phyloP scores from a whole-genome alignment of 441 rosid genomes.

The Populus hybrid region DNA sequence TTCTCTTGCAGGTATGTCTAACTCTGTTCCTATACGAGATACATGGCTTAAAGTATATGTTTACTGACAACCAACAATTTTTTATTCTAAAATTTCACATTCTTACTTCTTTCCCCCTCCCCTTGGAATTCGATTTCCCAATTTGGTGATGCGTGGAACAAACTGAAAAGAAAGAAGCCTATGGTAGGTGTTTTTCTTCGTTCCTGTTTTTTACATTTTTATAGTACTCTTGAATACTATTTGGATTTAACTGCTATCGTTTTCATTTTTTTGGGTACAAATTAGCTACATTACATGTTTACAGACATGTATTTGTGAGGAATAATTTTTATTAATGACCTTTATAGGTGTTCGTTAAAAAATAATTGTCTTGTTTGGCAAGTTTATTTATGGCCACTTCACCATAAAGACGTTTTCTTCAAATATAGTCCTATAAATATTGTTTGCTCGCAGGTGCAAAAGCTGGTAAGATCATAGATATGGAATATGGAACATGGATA shows the following conservation, averaged over 20 bases:
- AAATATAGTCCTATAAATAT: too few relatives aligned
- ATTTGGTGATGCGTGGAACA: constrained; percentile 32
- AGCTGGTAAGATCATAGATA: too few relatives aligned
- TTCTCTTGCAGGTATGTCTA: constrained; percentile 77
- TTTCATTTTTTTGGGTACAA: too few relatives aligned
- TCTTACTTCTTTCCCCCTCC: constrained; percentile 17
- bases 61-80: background rate
- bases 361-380: background rate
- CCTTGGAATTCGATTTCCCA: constrained; percentile 33
- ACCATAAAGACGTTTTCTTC: too few relatives aligned
- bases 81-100: constrained; percentile 14
- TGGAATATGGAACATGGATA: too few relatives aligned
- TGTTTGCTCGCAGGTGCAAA: too few relatives aligned
- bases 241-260: background rate
- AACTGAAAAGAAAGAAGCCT: constrained; percentile 72
- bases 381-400: background rate
- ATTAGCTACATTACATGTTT: background rate
- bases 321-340: too few relatives aligned
- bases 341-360: background rate
- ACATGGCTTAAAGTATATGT: background rate
- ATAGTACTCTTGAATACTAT: background rate
- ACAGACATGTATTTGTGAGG: background rate
- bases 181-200: constrained; percentile 50
- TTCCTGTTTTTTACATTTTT: background rate
- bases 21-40: constrained; percentile 2